Percentiles rank a stretch among this genome's conserved stretches.
Conservation (phyloP, 129 eudicot species). For the Scalesia atractyloides region DNA sequence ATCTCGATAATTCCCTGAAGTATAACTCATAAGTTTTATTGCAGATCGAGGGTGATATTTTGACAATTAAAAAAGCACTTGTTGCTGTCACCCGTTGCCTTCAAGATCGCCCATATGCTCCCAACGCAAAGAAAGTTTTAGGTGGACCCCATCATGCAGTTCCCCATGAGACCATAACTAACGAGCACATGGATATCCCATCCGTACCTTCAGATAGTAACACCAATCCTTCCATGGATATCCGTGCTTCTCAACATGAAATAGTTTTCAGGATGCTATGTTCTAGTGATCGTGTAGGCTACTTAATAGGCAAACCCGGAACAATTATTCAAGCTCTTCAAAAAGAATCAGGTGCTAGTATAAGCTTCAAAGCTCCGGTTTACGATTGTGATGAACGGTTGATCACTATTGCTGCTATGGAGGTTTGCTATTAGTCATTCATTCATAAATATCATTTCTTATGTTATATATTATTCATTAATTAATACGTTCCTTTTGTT, state of each 20-base stretch:
- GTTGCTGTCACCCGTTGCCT: conserved; percentile 63
- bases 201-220: conserved; percentile 39
- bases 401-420: conserved; percentile 62
- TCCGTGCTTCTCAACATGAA: conserved; percentile 42
- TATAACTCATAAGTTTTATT: conserved; percentile 14
- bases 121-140: conserved; percentile 29
- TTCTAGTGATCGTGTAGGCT: conserved; percentile 62
- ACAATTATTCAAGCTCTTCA: conserved; percentile 53
- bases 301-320: conserved; percentile 81
- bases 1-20: not conserved
- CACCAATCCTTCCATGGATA: conserved; percentile 30
- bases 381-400: conserved; percentile 65
- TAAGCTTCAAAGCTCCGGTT: conserved; percentile 50
- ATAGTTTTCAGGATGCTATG: conserved; percentile 67
- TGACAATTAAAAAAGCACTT: conserved; percentile 78
- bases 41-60: conserved; percentile 77
- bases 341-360: conserved; percentile 65
- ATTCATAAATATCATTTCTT: not conserved
- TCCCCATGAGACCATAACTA: conserved; percentile 36
- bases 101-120: conserved; percentile 60
- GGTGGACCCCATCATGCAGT: conserved; percentile 40
- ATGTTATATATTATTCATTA: not conserved
- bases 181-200: conserved; percentile 30
- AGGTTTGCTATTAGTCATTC: conserved; percentile 47
- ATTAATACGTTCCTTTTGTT: conserved; percentile 18